These are phyloP conservation scores for Berkeleyomyces rouxiae DNA, from an alignment of 2,329 filamentous ascomycete genomes.

Conservation along the genomic window DNA sequence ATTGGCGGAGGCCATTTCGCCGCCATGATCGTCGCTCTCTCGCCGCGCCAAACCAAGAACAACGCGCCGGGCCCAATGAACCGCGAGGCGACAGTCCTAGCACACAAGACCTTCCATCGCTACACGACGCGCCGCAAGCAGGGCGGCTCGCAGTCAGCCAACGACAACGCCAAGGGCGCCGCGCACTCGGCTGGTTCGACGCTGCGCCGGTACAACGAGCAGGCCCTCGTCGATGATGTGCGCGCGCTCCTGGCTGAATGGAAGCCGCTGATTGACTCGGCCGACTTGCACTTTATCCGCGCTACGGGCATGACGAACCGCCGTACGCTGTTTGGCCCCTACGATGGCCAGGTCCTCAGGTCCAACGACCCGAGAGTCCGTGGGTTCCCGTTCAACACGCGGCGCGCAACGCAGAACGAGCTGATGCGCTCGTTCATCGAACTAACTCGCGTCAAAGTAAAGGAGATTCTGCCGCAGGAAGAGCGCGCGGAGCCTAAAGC, in stretches of 20 bases:
- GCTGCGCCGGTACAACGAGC: slow-evolving; percentile 84
- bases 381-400: slow-evolving; percentile 84
- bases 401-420: slow-evolving; percentile 81
- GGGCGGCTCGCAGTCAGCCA: slow-evolving; percentile 85
- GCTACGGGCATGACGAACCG: slow-evolving; percentile 79
- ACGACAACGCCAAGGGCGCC: slow-evolving; percentile 81
- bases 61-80: slow-evolving; percentile 55
- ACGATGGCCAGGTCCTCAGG: slow-evolving; percentile 71
- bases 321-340: slow-evolving; percentile 74
- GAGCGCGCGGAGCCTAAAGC: slow-evolving; percentile 26
- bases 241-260: slow-evolving; percentile 66
- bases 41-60: slow-evolving; percentile 57
- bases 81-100: slow-evolving; percentile 70
- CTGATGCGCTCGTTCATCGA: slow-evolving; percentile 91
- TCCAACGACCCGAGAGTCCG: slow-evolving; percentile 66
- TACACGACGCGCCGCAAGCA: slow-evolving; percentile 95
- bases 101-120: slow-evolving; percentile 93
- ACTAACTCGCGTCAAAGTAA: slow-evolving; percentile 75
- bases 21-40: slow-evolving; percentile 82
- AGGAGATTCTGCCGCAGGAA: slow-evolving; percentile 53
- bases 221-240: slow-evolving; percentile 76
- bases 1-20: slow-evolving; percentile 96
- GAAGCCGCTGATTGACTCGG: slow-evolving; percentile 69
- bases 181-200: slow-evolving; percentile 88
- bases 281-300: slow-evolving; percentile 74